phyloP scores from a whole-genome alignment of 805 yeast species.

The Yarrowia sp. region DNA sequence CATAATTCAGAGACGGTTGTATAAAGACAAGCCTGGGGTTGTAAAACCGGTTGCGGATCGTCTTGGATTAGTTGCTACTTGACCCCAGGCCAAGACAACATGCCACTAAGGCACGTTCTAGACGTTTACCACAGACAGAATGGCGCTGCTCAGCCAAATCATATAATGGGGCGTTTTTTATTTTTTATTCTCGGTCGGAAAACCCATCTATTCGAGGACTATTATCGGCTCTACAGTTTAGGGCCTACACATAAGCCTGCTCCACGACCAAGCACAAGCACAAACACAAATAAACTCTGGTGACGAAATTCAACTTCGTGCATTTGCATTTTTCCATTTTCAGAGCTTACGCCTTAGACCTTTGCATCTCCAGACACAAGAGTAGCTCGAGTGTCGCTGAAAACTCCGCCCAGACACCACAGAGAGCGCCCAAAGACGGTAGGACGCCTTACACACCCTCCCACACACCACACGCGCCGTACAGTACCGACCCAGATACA shows the following conservation, averaged over 20 bases:
- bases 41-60: neutral
- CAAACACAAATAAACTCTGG: slow-evolving; percentile 15
- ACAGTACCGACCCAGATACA: too few relatives aligned
- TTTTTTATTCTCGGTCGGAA: too few relatives aligned
- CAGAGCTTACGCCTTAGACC: slow-evolving; percentile 20
- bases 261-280: slow-evolving; percentile 10
- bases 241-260: slow-evolving; percentile 6
- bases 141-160: too few relatives aligned
- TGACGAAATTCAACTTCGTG: slow-evolving; percentile 25
- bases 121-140: too few relatives aligned
- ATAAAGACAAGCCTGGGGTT: too few relatives aligned
- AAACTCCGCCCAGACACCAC: neutral
- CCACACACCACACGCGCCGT: neutral
- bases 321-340: slow-evolving; percentile 25
- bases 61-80: neutral
- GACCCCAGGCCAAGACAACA: neutral
- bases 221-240: too few relatives aligned
- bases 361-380: slow-evolving; percentile 7
- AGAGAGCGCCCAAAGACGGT: neutral
- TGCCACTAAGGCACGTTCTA: neutral
- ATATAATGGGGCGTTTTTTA: too few relatives aligned
- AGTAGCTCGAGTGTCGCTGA: slow-evolving; percentile 1
- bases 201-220: too few relatives aligned
- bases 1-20: too few relatives aligned
- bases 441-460: neutral